These are phyloP conservation scores for Kurtzmaniella quercitrusa DNA, from an alignment of 1,139 yeast genomes.

Conservation along the genomic window DNA sequence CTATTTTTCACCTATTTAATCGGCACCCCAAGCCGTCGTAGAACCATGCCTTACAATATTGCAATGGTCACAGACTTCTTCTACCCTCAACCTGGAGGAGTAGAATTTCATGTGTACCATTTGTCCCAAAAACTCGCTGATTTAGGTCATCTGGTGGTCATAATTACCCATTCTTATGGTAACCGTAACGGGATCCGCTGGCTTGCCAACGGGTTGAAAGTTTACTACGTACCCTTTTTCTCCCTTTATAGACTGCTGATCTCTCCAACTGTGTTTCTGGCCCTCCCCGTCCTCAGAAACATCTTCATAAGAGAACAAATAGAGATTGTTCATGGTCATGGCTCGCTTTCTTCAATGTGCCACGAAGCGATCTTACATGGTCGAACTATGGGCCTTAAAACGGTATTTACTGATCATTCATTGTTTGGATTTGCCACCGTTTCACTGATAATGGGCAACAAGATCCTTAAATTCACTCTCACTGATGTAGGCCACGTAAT, in stretches of 20 bases:
- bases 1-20: not conserved
- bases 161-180: slow-evolving; percentile 86
- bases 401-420: slow-evolving; percentile 95
- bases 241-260: slow-evolving; percentile 80
- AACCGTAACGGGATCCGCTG: slow-evolving; percentile 77
- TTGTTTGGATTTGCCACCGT: slow-evolving; percentile 90
- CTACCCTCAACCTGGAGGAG: slow-evolving; percentile 98
- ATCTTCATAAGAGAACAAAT: slow-evolving; percentile 82
- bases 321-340: slow-evolving; percentile 94
- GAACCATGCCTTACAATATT: slow-evolving; percentile 26
- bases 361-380: slow-evolving; percentile 91
- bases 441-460: slow-evolving; percentile 81
- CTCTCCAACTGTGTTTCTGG: slow-evolving; percentile 84
- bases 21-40: not conserved
- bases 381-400: slow-evolving; percentile 84
- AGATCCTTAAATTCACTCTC: slow-evolving; percentile 74
- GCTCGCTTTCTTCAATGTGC: slow-evolving; percentile 78
- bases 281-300: slow-evolving; percentile 80
- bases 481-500: slow-evolving; percentile 90
- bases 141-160: slow-evolving; percentile 86
- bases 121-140: slow-evolving; percentile 69
- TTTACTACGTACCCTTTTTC: slow-evolving; percentile 82
- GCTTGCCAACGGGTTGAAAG: slow-evolving; percentile 86
- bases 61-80: slow-evolving; percentile 96
- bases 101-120: slow-evolving; percentile 92